These are phyloP conservation scores for Monosporascus cannonballus DNA, from an alignment of 2,329 filamentous ascomycete genomes.

Conservation along the genomic window DNA sequence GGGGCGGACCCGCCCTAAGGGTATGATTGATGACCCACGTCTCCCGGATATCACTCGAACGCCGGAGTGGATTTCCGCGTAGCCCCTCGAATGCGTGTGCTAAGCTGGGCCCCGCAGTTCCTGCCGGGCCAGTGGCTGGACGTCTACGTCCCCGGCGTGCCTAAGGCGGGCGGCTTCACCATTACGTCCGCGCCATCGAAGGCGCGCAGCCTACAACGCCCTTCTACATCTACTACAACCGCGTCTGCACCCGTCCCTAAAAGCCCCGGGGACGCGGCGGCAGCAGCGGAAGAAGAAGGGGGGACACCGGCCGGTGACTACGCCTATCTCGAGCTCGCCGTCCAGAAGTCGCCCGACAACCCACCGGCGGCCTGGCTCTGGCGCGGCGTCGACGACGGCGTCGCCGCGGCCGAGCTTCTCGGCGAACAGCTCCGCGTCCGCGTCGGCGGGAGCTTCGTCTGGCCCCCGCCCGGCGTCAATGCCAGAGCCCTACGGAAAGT, in stretches of 20 bases:
- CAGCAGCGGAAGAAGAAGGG: background rate
- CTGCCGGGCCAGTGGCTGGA: constrained; percentile 86
- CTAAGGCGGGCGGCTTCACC: constrained; percentile 78
- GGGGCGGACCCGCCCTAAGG: constrained; percentile 37
- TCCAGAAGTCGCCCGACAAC: constrained; percentile 66
- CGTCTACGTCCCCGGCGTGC: constrained; percentile 63
- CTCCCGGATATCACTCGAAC: too few species aligned
- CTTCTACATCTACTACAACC: constrained; percentile 13
- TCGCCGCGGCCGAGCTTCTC: constrained; percentile 44
- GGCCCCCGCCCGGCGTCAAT: constrained; percentile 55
- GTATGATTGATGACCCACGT: constrained; percentile 27
- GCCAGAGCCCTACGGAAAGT: constrained; percentile 45
- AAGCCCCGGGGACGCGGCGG: background rate
- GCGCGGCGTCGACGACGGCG: constrained; percentile 29
- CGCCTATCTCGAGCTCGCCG: constrained; percentile 67
- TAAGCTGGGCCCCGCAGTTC: constrained; percentile 45
- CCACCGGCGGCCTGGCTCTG: constrained; percentile 74
- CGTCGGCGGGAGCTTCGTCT: constrained; percentile 76
- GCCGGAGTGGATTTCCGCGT: too few species aligned
- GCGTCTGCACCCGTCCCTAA: background rate
- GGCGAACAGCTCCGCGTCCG: constrained; percentile 57
- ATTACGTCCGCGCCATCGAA: constrained; percentile 69
- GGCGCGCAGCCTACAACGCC: constrained; percentile 26
- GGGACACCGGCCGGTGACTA: background rate
- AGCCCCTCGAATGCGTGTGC: background rate